These are phyloP conservation scores for Pseudogymnoascus sp. DNA, from an alignment of 2,329 filamentous ascomycete species.

Conservation along the genomic window DNA sequence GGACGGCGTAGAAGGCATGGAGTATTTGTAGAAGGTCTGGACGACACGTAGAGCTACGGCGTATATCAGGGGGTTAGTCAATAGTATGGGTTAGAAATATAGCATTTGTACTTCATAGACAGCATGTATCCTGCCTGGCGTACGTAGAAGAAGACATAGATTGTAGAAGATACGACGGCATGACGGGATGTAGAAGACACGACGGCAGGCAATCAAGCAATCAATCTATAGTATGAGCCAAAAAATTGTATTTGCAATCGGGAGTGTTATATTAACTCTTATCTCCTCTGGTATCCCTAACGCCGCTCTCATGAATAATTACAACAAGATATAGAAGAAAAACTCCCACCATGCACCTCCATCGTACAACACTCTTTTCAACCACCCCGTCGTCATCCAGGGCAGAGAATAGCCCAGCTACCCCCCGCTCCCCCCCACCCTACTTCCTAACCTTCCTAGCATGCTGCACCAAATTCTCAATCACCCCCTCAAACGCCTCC, in stretches of 20 bases:
- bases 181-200: background rate
- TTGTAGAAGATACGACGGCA: background rate
- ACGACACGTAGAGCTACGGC: background rate
- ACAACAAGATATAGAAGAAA: background rate
- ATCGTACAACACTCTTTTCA: background rate
- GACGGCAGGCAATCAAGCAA: background rate
- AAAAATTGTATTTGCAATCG: background rate
- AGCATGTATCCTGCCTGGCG: background rate
- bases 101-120: background rate
- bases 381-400: background rate
- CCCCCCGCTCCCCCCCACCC: slow-evolving; percentile 10
- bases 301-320: background rate
- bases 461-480: slow-evolving; percentile 92
- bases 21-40: background rate
- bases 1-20: background rate
- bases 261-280: background rate
- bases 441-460: slow-evolving; percentile 76
- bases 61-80: background rate
- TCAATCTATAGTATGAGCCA: background rate
- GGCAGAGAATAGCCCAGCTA: background rate
- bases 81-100: background rate
- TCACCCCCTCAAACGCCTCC: slow-evolving; percentile 91
- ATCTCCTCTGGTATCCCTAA: background rate
- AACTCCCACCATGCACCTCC: background rate
- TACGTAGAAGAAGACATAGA: background rate